Conservation (phyloP, 169 alveolate genomes). For the Cyclospora cayetanensis region DNA sequence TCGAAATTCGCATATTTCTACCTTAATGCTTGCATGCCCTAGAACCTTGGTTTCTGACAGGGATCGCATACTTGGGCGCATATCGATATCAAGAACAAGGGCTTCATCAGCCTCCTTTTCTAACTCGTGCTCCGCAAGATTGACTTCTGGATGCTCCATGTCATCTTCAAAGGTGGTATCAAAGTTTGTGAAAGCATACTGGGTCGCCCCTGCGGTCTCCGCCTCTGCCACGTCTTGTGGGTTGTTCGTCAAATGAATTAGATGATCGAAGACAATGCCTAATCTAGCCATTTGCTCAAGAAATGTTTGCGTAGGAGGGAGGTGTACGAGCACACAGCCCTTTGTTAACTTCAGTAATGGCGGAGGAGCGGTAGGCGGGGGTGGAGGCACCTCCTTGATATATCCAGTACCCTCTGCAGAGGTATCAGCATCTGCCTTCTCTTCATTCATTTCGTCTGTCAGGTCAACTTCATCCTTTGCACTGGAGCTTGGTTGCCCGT, state of each 20-base stretch:
- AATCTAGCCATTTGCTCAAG: slow-evolving; percentile 29
- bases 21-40: too few species aligned
- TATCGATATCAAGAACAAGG: slow-evolving; percentile 7
- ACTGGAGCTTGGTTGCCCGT: background rate
- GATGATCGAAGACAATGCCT: slow-evolving; percentile 32
- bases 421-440: background rate
- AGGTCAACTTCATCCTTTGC: background rate
- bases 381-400: background rate
- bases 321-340: slow-evolving; percentile 41
- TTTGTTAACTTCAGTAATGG: slow-evolving; percentile 14
- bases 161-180: slow-evolving; percentile 35
- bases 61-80: slow-evolving; percentile 32
- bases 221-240: slow-evolving; percentile 54
- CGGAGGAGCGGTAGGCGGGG: slow-evolving; percentile 55
- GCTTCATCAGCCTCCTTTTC: slow-evolving; percentile 34
- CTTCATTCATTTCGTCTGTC: background rate
- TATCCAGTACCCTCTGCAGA: background rate
- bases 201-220: slow-evolving; percentile 58
- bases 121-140: background rate
- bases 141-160: background rate
- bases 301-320: slow-evolving; percentile 48
- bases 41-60: too few species aligned
- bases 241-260: slow-evolving; percentile 40
- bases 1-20: too few species aligned
- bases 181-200: slow-evolving; percentile 21